Conservation (phyloP, 495 filamentous ascomycete species). For the Daldinia vernicosa region DNA sequence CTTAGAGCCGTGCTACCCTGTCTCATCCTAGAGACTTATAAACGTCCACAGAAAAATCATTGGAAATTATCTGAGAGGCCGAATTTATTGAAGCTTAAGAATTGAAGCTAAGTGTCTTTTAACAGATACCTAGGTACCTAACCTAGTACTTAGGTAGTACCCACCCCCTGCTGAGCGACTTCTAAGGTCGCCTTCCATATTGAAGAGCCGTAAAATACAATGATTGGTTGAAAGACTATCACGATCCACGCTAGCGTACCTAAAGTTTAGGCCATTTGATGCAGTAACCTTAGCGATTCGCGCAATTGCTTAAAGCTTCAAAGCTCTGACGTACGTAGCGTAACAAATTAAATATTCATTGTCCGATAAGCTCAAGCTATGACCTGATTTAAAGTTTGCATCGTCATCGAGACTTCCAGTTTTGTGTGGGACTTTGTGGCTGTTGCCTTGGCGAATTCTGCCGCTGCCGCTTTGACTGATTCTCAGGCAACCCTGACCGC, state of each 20-base stretch:
- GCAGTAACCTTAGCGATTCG: not conserved
- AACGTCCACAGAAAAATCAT: not conserved
- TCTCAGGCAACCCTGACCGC: slow-evolving; percentile 1
- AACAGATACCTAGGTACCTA: not conserved
- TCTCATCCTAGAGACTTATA: too few species aligned
- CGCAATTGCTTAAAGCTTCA: not conserved
- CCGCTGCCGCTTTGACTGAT: slow-evolving; percentile 13
- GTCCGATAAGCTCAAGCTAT: not conserved
- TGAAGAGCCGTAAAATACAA: not conserved
- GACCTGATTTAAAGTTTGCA: not conserved
- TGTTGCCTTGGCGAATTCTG: slow-evolving; percentile 11
- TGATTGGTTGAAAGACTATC: not conserved
- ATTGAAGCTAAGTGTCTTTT: not conserved
- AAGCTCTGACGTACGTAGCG: not conserved
- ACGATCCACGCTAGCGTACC: not conserved
- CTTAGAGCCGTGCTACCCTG: too few species aligned
- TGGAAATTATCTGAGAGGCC: not conserved
- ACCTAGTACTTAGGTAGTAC: too few species aligned
- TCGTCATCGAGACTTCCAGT: not conserved
- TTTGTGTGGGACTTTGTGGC: not conserved
- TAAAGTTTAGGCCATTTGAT: not conserved
- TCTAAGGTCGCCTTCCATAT: not conserved
- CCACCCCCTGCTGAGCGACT: not conserved
- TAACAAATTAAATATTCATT: not conserved
- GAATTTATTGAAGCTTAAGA: not conserved